A percentile compares a stretch with the other conserved stretches of the same genome.
Evolutionary conservation across 768 basidiomycete genomes (phyloP).

Genomic region (Cystofilobasidium macerans): DNA sequence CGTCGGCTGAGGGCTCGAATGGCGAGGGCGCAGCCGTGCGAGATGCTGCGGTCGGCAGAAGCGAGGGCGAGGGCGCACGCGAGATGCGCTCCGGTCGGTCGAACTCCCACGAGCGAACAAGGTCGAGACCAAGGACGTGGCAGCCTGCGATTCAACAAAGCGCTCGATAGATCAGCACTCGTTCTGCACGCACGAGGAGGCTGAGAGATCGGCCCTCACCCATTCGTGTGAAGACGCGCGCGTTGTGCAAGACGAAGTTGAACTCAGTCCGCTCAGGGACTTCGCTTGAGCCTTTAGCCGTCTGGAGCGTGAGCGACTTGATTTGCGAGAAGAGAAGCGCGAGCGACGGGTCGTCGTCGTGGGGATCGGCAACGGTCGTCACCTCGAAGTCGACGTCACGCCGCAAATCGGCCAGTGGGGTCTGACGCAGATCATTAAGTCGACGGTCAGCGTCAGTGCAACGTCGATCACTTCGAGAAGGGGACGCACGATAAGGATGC

Average conservation of each 20-base stretch:
- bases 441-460: slow-evolving; percentile 4
- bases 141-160: slow-evolving; percentile 76
- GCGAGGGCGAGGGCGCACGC: neutral
- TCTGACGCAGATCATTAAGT: slow-evolving; percentile 23
- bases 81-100: slow-evolving; percentile 48
- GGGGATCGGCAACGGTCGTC: slow-evolving; percentile 56
- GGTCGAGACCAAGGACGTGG: slow-evolving; percentile 78
- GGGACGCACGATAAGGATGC: slow-evolving; percentile 65
- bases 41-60: neutral
- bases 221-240: slow-evolving; percentile 87
- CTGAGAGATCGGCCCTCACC: slow-evolving; percentile 44
- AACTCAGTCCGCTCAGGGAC: slow-evolving; percentile 81
- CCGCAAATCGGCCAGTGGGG: slow-evolving; percentile 28
- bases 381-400: slow-evolving; percentile 15
- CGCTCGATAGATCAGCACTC: too few species aligned
- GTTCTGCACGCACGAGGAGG: too few species aligned
- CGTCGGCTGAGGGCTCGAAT: neutral
- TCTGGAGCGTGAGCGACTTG: slow-evolving; percentile 79
- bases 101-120: slow-evolving; percentile 85
- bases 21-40: neutral
- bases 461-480: neutral
- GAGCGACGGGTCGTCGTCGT: slow-evolving; percentile 88
- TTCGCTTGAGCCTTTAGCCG: slow-evolving; percentile 82
- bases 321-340: slow-evolving; percentile 82
- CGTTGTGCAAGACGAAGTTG: slow-evolving; percentile 89